A percentile compares a stretch with the other conserved stretches of the same genome.
These are phyloP conservation scores for Penicillium turbatum DNA, from an alignment of 495 filamentous ascomycete genomes.

Conservation along the genomic window DNA sequence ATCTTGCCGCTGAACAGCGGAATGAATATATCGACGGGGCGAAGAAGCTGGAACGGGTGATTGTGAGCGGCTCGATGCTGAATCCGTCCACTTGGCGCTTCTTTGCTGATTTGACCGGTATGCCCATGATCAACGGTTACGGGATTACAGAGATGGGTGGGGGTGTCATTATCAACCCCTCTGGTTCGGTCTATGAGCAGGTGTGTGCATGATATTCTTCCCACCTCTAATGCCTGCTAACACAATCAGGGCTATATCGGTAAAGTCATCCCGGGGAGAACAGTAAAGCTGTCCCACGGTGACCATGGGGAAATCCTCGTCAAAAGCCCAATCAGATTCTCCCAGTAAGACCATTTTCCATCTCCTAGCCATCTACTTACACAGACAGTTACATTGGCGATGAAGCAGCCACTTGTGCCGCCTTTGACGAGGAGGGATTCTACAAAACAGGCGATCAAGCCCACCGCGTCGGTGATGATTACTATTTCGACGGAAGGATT, in stretches of 20 bases:
- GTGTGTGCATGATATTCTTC: not conserved
- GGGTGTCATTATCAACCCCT: not conserved
- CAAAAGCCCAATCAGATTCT: constrained; percentile 6
- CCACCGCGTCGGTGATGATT: constrained; percentile 3
- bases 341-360: constrained; percentile 4
- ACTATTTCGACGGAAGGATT: constrained; percentile 7
- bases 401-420: constrained; percentile 1
- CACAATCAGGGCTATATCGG: constrained; percentile 1
- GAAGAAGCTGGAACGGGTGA: not conserved
- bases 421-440: constrained; percentile 8
- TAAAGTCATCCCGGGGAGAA: not conserved
- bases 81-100: constrained; percentile 4
- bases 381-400: constrained; percentile 7
- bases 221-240: not conserved
- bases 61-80: not conserved
- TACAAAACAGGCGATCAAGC: constrained; percentile 10
- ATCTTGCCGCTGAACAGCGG: constrained; percentile 3
- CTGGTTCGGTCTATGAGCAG: not conserved
- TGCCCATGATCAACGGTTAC: constrained; percentile 6
- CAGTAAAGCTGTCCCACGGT: constrained; percentile 4
- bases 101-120: constrained; percentile 3
- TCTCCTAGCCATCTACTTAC: constrained; percentile 5
- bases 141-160: constrained; percentile 5
- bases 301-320: constrained; percentile 6
- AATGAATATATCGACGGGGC: constrained; percentile 5